phyloP scores from a whole-genome alignment of 2,329 filamentous ascomycete genomes.

The Chrysoporthe cubensis region DNA sequence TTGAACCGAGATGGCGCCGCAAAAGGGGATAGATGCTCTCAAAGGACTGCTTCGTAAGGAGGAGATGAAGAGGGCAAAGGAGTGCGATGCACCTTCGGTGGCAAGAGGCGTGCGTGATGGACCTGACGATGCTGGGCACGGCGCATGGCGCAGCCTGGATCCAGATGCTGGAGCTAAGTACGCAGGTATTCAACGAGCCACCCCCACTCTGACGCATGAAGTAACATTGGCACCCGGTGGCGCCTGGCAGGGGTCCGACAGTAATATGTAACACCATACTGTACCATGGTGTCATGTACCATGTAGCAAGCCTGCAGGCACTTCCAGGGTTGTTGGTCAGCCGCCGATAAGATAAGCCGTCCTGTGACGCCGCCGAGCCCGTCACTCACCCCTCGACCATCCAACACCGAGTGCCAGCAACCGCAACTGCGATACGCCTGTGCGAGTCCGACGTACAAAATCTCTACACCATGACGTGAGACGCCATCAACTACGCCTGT shows the following conservation, averaged over 20 bases:
- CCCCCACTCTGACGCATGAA: neutral
- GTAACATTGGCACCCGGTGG: neutral
- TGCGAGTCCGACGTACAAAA: neutral
- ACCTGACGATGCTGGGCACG: slow-evolving; percentile 1
- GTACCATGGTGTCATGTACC: neutral
- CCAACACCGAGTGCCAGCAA: slow-evolving; percentile 5
- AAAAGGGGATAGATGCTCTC: slow-evolving; percentile 6
- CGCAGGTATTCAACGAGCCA: no score
- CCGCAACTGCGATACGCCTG: slow-evolving; percentile 2
- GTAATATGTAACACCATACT: neutral
- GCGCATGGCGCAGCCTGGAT: neutral
- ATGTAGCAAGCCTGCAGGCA: slow-evolving; percentile 12
- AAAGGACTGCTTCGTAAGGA: slow-evolving; percentile 3
- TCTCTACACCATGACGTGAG: slow-evolving; percentile 26
- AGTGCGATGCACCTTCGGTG: neutral
- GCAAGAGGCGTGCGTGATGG: slow-evolving; percentile 6
- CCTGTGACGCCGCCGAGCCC: slow-evolving; percentile 7
- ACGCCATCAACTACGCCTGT: neutral
- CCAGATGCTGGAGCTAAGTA: neutral
- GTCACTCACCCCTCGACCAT: slow-evolving; percentile 3
- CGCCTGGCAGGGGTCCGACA: neutral
- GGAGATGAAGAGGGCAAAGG: neutral
- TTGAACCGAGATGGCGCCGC: slow-evolving; percentile 26
- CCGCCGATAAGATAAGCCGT: slow-evolving; percentile 19
- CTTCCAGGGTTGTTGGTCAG: neutral